Base-by-base conservation (phyloP, 2,329 filamentous ascomycete genomes). In the Chaetothyriales sp. region DNA sequence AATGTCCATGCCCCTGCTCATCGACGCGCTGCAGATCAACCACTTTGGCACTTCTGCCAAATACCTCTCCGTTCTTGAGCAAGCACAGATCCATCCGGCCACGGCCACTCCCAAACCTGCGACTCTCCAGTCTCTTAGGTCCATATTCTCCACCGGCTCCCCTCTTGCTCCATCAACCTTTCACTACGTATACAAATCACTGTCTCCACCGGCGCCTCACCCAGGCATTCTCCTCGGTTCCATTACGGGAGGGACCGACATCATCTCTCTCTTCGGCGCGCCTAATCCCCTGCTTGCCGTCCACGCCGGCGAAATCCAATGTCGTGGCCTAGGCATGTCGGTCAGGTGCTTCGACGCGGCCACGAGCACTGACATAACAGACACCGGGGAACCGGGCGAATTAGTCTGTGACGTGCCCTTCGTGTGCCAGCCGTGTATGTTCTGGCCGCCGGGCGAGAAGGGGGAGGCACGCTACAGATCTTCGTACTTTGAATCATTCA, bases 1-100 rank as follows among this genome's bases (percentile, higher is more conserved):
- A 62, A 76, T 92, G 52, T 89, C 88, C 8, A 82, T 98, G 72
- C 85, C 89, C 2, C 78, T 77, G 2, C 76, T 97, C 18, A 85
- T 95, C 51, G 83, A 90, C 28, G 81, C 87, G 58, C 76, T 94
- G 9, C 70, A 75, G 29, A 89, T 97, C 49, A 94, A 88, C 0
- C 89, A 97, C 64, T 97, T 97, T 62, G 92, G 92, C 49, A 97
- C 90, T 0, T 92, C 85, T 1, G 90, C 92, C 2, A 90, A 94
- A 59, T 98, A 95, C 64, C 82, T 98, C 13, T 90, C 86, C 0
- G 77, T 94, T 3, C 78, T 98, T 7, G 92, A 98, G 66, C 86
- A 94, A 56, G 86, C 86, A 57, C 72, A 73, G 18, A 67, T 88
- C 44, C 72, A 75, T 48, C 86, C 86, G 1, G 66, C 73, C 46